phyloP scores from a whole-genome alignment of 352 stramenopile genomes.

The Elongisporangium undulatum region DNA sequence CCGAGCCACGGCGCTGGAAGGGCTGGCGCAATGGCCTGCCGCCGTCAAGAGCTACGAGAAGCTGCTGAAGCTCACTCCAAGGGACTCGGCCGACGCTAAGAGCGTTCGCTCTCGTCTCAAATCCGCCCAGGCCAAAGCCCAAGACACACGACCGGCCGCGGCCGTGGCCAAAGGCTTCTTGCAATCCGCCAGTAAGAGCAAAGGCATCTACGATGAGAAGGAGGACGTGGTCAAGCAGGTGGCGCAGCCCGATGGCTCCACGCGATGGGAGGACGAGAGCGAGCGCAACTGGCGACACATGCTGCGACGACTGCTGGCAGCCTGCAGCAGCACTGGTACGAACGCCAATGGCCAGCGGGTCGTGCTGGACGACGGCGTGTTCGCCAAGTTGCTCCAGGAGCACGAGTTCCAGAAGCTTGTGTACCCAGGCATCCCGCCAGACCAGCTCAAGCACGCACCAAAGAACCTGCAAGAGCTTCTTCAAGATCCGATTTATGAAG shows the following conservation, averaged over 20 bases:
- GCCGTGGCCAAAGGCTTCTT: constrained; percentile 54
- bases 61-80: constrained; percentile 62
- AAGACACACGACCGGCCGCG: constrained; percentile 1
- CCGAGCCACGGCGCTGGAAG: constrained; percentile 79
- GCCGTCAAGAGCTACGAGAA: constrained; percentile 76
- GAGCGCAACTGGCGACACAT: constrained; percentile 60
- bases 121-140: constrained; percentile 1
- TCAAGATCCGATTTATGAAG: constrained; percentile 76
- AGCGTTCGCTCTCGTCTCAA: constrained; percentile 15
- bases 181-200: constrained; percentile 15
- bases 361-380: constrained; percentile 76
- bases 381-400: constrained; percentile 65
- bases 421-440: constrained; percentile 69
- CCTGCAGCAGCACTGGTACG: constrained; percentile 44
- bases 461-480: constrained; percentile 71
- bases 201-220: constrained; percentile 64
- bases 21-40: constrained; percentile 43
- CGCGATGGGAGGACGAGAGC: constrained; percentile 21
- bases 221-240: constrained; percentile 31
- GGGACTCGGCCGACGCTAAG: constrained; percentile 34
- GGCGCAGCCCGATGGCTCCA: constrained; percentile 13
- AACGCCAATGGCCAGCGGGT: constrained; percentile 54
- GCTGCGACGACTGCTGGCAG: constrained; percentile 53
- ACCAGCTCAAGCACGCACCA: constrained; percentile 61
- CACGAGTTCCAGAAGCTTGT: constrained; percentile 73